A percentile compares a stretch with the other conserved stretches of the same genome.
Evolutionary conservation across 1,284 basidiomycete genomes (phyloP).

Genomic region (Microbotryum violaceum): DNA sequence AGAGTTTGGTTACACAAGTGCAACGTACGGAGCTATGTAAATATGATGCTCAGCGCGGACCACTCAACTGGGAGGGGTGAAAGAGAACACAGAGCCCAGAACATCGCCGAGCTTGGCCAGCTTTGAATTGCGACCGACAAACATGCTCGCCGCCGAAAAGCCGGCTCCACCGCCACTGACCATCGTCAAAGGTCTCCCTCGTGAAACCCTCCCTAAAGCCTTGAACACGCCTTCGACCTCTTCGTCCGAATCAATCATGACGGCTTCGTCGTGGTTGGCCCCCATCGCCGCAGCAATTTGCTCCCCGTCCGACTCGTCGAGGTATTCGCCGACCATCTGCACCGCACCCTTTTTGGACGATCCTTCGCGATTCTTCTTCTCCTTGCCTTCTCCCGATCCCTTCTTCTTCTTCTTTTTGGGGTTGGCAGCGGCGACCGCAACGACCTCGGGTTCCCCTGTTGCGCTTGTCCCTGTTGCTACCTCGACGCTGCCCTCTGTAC

Average conservation of each 20-base stretch:
- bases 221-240: slow-evolving; percentile 27
- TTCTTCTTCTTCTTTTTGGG: slow-evolving; percentile 7
- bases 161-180: slow-evolving; percentile 22
- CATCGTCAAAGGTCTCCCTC: slow-evolving; percentile 9
- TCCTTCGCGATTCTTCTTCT: background rate
- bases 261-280: slow-evolving; percentile 12
- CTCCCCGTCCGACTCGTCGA: slow-evolving; percentile 21
- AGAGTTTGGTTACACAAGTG: no score
- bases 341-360: background rate
- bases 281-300: slow-evolving; percentile 6
- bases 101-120: slow-evolving; percentile 9
- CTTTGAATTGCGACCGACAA: slow-evolving; percentile 18
- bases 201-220: slow-evolving; percentile 2
- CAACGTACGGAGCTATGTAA: no score
- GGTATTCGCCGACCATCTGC: slow-evolving; percentile 13
- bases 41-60: no score
- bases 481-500: slow-evolving; percentile 7
- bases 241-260: slow-evolving; percentile 28
- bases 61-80: no score
- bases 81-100: slow-evolving; percentile 6
- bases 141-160: slow-evolving; percentile 18
- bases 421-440: slow-evolving; percentile 38
- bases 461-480: slow-evolving; percentile 37
- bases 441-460: slow-evolving; percentile 47
- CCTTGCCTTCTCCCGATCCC: background rate